phyloP scores from a whole-genome alignment of 2,329 filamentous ascomycete genomes.

The Drechslerella stenobrocha region DNA sequence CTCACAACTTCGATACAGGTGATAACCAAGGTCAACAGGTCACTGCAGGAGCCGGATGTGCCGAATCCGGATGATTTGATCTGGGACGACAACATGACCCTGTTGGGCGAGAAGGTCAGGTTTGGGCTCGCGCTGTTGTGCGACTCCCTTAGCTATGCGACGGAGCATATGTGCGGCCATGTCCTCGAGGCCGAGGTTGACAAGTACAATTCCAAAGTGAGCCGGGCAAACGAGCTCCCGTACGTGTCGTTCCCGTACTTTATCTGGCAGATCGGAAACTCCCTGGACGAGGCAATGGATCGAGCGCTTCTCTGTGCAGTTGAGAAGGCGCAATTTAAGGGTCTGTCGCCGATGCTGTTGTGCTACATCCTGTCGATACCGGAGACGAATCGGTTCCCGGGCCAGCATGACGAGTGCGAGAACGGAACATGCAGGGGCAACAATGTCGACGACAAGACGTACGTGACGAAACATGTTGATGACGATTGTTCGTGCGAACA shows the following conservation, averaged over 20 bases:
- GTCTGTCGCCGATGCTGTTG: constrained; percentile 19
- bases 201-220: constrained; percentile 37
- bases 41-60: constrained; percentile 16
- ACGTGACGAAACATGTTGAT: constrained; percentile 40
- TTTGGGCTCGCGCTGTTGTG: constrained; percentile 34
- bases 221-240: constrained; percentile 6
- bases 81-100: constrained; percentile 12
- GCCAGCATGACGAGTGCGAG: constrained; percentile 27
- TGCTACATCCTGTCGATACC: constrained; percentile 41
- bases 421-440: constrained; percentile 29
- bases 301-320: constrained; percentile 34
- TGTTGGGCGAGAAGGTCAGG: constrained; percentile 16
- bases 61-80: constrained; percentile 22
- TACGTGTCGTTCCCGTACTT: constrained; percentile 13
- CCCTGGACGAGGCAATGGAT: constrained; percentile 41
- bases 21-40: constrained; percentile 7
- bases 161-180: background rate
- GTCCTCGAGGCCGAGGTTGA: constrained; percentile 21
- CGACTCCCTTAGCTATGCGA: constrained; percentile 31
- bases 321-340: constrained; percentile 20
- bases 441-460: constrained; percentile 37
- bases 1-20: constrained; percentile 8
- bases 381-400: constrained; percentile 23
- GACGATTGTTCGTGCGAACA: constrained; percentile 24
- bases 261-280: constrained; percentile 17